Evolutionary conservation across 139 green algal genomes (phyloP).

Genomic region (Coelastrella sp.): DNA sequence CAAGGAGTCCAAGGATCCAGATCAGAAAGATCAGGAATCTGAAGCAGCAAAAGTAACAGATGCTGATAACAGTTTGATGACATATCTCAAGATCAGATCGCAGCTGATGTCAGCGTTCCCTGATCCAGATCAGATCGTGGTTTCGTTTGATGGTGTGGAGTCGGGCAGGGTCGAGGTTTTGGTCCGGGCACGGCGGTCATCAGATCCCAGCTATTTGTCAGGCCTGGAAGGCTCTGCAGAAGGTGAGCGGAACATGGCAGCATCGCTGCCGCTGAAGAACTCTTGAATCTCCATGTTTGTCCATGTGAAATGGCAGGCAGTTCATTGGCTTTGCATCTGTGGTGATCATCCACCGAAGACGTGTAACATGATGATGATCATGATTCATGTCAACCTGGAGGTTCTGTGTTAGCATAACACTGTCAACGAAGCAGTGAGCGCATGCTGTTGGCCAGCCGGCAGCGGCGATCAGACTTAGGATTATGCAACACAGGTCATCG

Average conservation of each 20-base stretch:
- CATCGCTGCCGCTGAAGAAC: neutral
- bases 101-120: conserved; percentile 41
- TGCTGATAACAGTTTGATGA: conserved; percentile 9
- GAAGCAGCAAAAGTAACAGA: neutral
- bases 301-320: neutral
- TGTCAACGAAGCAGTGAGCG: no score
- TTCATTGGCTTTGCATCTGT: no score
- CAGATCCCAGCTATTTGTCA: conserved; percentile 59
- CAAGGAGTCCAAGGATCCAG: neutral
- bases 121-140: conserved; percentile 37
- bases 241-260: neutral
- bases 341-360: no score
- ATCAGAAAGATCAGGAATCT: neutral
- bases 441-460: no score
- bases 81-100: conserved; percentile 26
- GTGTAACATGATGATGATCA: no score
- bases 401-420: no score
- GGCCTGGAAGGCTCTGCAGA: conserved; percentile 61
- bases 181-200: conserved; percentile 57
- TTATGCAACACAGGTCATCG: no score
- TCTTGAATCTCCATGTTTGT: neutral
- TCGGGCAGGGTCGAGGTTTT: conserved; percentile 70
- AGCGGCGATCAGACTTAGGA: no score
- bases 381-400: no score
- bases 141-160: conserved; percentile 74